Conservation (phyloP, 140 eudicot species). For the Anethum foeniculum region DNA sequence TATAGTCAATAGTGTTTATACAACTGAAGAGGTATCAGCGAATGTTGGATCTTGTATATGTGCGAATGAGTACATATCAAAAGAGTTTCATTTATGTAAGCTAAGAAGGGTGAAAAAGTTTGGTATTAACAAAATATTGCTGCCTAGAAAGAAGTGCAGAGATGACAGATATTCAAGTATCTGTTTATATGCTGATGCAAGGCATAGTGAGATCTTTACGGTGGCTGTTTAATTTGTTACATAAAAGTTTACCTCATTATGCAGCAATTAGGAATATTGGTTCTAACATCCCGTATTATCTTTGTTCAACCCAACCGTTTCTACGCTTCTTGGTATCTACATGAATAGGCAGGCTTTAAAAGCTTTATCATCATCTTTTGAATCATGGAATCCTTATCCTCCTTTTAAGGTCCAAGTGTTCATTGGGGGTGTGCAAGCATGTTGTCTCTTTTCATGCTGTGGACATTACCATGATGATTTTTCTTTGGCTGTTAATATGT, state of each 20-base stretch:
- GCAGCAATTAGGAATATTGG: not conserved
- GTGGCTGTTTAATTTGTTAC: not conserved
- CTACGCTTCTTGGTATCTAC: not conserved
- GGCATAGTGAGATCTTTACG: not conserved
- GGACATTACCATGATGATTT: not conserved
- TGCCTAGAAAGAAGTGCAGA: not conserved
- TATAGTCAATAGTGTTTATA: not conserved
- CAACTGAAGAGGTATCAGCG: not conserved
- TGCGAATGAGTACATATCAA: not conserved
- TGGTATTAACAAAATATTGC: not conserved
- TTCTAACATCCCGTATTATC: no score
- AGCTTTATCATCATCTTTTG: not conserved
- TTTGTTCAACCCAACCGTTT: not conserved
- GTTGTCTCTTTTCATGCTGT: not conserved
- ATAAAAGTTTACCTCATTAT: not conserved
- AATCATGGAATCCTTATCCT: no score
- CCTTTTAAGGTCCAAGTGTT: no score
- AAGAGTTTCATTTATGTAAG: not conserved
- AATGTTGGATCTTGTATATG: not conserved
- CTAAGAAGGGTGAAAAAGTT: not conserved
- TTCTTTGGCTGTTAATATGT: not conserved
- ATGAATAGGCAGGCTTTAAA: not conserved
- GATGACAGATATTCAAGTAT: not conserved
- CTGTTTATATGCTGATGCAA: not conserved
- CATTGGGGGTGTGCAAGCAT: not conserved